A percentile compares a stretch with the other conserved stretches of the same genome.
These are phyloP conservation scores for Orbilia quercus DNA, from an alignment of 2,329 filamentous ascomycete species.

Conservation along the genomic window DNA sequence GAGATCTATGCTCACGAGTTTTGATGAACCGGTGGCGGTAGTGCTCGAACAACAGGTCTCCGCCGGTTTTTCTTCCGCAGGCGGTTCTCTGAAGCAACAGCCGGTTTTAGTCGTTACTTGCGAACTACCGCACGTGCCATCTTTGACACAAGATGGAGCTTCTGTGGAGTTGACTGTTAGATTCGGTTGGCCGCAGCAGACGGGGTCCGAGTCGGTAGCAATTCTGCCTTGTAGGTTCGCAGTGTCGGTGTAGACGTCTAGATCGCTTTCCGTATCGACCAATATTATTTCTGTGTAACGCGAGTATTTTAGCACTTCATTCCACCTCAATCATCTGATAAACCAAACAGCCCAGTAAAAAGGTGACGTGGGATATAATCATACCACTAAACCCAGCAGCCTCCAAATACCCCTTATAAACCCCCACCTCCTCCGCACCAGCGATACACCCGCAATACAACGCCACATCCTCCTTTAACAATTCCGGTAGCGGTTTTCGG, in stretches of 20 bases:
- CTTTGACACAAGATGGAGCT: too few relatives aligned
- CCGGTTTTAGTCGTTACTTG: too few relatives aligned
- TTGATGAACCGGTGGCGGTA: too few relatives aligned
- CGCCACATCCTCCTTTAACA: constrained; percentile 67
- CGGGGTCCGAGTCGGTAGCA: not conserved
- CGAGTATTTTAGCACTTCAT: too few relatives aligned
- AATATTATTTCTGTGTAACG: constrained; percentile 32
- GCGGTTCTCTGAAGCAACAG: too few relatives aligned
- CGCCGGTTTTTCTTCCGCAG: not conserved
- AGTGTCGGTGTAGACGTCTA: constrained; percentile 21
- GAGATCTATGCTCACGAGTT: constrained; percentile 8
- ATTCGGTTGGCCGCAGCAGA: constrained; percentile 3
- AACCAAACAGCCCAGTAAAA: too few relatives aligned
- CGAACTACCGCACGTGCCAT: too few relatives aligned
- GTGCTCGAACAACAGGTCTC: constrained; percentile 6
- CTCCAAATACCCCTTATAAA: constrained; percentile 68
- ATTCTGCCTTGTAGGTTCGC: not conserved
- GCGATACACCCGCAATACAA: constrained; percentile 72
- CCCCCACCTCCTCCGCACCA: constrained; percentile 68
- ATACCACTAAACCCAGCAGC: constrained; percentile 54
- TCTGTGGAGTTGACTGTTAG: not conserved
- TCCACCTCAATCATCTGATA: too few relatives aligned
- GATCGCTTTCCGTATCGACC: constrained; percentile 32
- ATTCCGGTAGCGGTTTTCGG: constrained; percentile 65
- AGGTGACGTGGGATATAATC: too few relatives aligned